phyloP scores from a whole-genome alignment of 495 filamentous ascomycete genomes.

The Oidiodendron maius region DNA sequence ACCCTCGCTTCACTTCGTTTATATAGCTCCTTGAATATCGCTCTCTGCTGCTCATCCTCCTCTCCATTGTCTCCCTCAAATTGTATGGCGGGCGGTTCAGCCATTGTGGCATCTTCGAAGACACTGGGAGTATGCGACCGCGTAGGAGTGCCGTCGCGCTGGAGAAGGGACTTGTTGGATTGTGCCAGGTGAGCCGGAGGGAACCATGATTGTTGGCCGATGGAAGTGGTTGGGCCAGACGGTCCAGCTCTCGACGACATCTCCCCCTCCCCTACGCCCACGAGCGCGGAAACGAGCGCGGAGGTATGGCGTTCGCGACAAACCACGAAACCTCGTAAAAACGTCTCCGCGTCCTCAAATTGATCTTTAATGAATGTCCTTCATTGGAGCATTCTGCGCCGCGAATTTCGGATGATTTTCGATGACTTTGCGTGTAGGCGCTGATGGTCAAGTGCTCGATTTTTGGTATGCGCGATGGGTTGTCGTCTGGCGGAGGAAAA shows the following conservation, averaged over 20 bases:
- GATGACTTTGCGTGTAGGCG: conserved; percentile 15
- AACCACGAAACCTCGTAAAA: conserved; percentile 10
- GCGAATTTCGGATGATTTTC: conserved; percentile 5
- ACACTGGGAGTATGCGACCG: conserved; percentile 22
- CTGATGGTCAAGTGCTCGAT: not conserved
- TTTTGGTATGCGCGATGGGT: conserved; percentile 7
- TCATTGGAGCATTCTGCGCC: conserved; percentile 8
- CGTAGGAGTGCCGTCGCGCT: conserved; percentile 16
- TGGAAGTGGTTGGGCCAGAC: conserved; percentile 34
- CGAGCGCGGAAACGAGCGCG: conserved; percentile 4
- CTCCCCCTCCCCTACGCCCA: conserved; percentile 16
- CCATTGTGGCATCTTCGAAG: conserved; percentile 21
- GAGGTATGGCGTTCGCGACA: conserved; percentile 14
- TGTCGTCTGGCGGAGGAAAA: conserved; percentile 2
- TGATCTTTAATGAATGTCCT: conserved; percentile 7
- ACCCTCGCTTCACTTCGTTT: conserved; percentile 55
- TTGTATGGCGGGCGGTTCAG: conserved; percentile 23
- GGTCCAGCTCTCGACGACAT: conserved; percentile 16
- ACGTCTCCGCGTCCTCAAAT: conserved; percentile 12
- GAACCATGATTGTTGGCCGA: conserved; percentile 35
- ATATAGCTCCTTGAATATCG: conserved; percentile 56
- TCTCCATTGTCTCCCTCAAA: conserved; percentile 24
- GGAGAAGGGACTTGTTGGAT: conserved; percentile 10
- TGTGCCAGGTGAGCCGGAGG: conserved; percentile 22
- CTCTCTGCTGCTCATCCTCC: conserved; percentile 62